These are phyloP conservation scores for Pinus tabuliformis DNA, from an alignment of 75 land plant species.

Conservation along the genomic window DNA sequence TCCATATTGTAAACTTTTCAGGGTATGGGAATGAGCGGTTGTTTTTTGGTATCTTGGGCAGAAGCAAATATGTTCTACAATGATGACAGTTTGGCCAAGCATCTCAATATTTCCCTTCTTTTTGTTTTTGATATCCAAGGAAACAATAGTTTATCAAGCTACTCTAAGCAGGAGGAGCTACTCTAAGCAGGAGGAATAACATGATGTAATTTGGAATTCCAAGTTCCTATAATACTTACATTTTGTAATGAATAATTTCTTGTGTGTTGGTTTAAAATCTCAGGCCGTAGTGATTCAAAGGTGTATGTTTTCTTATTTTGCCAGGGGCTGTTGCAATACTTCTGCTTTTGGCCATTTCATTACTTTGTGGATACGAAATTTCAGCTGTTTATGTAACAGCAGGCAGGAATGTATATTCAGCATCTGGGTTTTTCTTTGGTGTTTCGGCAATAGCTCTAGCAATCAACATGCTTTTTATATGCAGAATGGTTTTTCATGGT, in stretches of 20 bases:
- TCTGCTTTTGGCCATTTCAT: constrained; percentile 77
- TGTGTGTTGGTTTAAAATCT: too few relatives aligned
- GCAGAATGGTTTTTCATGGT: constrained; percentile 99
- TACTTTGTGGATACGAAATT: constrained; percentile 96
- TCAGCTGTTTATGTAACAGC: constrained; percentile 96
- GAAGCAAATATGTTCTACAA: too few relatives aligned
- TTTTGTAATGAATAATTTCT: too few relatives aligned
- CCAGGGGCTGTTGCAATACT: constrained; percentile 96
- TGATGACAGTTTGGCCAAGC: too few relatives aligned
- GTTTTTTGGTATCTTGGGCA: too few relatives aligned
- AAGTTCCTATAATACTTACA: too few relatives aligned
- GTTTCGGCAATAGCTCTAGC: constrained; percentile 97
- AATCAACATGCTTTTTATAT: constrained; percentile 98
- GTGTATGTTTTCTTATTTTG: constrained; percentile 3
- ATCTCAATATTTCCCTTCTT: too few relatives aligned
- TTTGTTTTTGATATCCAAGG: too few relatives aligned
- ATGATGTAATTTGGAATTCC: too few relatives aligned
- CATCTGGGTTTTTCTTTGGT: constrained; percentile 99
- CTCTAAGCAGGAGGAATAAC: background rate
- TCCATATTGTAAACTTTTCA: too few relatives aligned
- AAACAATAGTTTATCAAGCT: background rate
- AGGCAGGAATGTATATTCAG: constrained; percentile 87
- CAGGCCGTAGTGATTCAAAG: background rate
- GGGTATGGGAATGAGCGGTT: too few relatives aligned
- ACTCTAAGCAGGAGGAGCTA: background rate